Conservation (phyloP, 805 yeast species). For the Yamadazyma nakazawae region DNA sequence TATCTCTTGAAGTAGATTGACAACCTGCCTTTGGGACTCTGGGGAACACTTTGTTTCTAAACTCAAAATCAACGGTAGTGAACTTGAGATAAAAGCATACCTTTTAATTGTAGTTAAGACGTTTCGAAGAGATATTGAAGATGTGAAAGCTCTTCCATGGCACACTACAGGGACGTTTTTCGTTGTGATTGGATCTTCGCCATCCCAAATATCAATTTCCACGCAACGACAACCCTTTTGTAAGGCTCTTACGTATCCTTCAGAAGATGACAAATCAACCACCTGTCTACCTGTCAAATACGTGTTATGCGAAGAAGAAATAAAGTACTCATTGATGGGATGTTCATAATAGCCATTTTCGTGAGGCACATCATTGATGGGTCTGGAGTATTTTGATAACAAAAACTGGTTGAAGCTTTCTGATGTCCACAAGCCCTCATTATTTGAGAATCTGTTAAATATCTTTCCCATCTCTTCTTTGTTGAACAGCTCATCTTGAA, state of each 20-base stretch:
- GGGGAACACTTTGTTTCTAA: conserved; percentile 77
- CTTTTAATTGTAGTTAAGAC: conserved; percentile 74
- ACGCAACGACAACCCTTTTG: conserved; percentile 92
- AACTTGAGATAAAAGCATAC: conserved; percentile 85
- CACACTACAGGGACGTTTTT: conserved; percentile 72
- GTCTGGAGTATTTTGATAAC: conserved; percentile 23
- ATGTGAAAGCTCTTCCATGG: conserved; percentile 84
- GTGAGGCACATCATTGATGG: conserved; percentile 13
- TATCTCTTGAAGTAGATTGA: conserved; percentile 47
- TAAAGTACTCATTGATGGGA: conserved; percentile 82
- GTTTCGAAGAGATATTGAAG: conserved; percentile 62
- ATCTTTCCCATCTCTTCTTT: conserved; percentile 19
- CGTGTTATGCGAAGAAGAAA: conserved; percentile 94
- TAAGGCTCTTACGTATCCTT: conserved; percentile 80
- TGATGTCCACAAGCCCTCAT: conserved; percentile 20
- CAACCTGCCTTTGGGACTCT: conserved; percentile 63
- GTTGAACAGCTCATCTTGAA: conserved; percentile 46
- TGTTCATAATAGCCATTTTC: conserved; percentile 23
- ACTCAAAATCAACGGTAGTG: conserved; percentile 81
- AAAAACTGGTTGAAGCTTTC: conserved; percentile 37
- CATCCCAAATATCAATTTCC: conserved; percentile 96
- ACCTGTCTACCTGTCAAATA: conserved; percentile 85
- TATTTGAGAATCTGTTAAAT: conserved; percentile 20
- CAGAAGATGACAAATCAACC: conserved; percentile 83
- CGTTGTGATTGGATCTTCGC: conserved; percentile 42